phyloP scores from a whole-genome alignment of 1,284 basidiomycete genomes.

The Heterobasidion parviporum region DNA sequence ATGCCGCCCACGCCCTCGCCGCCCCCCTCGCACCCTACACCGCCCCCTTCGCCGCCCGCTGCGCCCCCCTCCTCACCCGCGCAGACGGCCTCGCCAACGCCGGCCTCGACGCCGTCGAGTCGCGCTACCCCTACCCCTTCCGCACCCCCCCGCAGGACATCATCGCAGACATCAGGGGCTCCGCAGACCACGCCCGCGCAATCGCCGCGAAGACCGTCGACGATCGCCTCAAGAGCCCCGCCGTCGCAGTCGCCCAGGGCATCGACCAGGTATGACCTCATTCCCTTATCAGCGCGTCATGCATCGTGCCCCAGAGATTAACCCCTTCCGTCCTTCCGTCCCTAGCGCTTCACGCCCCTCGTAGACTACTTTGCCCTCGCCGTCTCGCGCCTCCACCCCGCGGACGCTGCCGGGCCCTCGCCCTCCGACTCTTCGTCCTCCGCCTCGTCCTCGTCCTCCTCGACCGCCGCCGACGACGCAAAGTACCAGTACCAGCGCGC shows the following conservation, averaged over 20 bases:
- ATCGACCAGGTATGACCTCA: constrained; percentile 57
- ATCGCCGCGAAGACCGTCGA: constrained; percentile 61
- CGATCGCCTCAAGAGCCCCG: constrained; percentile 55
- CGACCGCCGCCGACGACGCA: constrained; percentile 6
- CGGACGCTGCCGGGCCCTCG: not conserved
- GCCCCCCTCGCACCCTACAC: constrained; percentile 51
- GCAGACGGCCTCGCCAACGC: constrained; percentile 64
- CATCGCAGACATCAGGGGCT: constrained; percentile 46
- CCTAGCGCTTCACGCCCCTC: constrained; percentile 60
- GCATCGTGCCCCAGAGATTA: not conserved
- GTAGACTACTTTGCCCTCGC: constrained; percentile 61
- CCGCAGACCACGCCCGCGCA: constrained; percentile 44
- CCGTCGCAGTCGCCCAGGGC: constrained; percentile 51
- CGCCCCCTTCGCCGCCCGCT: constrained; percentile 52
- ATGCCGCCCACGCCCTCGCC: constrained; percentile 51
- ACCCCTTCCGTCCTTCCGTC: constrained; percentile 2
- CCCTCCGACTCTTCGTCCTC: not conserved
- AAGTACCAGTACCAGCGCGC: constrained; percentile 73
- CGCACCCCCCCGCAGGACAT: constrained; percentile 64
- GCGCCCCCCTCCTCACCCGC: constrained; percentile 56
- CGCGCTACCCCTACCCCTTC: constrained; percentile 69
- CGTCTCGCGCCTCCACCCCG: constrained; percentile 43
- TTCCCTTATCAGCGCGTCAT: not conserved
- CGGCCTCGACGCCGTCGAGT: constrained; percentile 65
- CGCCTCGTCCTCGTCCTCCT: not conserved